These are phyloP conservation scores for Colletotrichum sp. DNA, from an alignment of 2,329 filamentous ascomycete genomes.

Conservation along the genomic window DNA sequence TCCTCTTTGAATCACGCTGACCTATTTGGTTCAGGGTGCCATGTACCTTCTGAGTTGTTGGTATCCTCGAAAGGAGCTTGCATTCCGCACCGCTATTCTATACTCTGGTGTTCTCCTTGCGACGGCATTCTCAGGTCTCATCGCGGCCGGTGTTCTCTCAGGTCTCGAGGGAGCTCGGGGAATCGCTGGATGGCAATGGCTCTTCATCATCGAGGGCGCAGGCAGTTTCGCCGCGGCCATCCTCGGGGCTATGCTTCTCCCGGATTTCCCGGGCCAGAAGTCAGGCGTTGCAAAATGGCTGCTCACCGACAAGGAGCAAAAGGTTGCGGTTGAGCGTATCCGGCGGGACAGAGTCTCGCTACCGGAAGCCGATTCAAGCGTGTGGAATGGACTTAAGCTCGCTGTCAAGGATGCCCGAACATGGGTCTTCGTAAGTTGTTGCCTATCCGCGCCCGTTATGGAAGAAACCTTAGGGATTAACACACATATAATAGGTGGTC, in stretches of 20 bases:
- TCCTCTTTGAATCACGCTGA: background rate
- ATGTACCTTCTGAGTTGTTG: conserved; percentile 65
- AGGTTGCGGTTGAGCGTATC: conserved; percentile 18
- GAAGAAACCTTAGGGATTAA: background rate
- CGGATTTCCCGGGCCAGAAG: conserved; percentile 8
- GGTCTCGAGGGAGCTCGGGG: background rate
- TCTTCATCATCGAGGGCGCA: background rate
- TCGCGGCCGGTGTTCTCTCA: conserved; percentile 24
- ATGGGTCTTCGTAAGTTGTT: conserved; percentile 25
- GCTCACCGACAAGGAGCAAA: background rate
- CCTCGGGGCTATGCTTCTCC: background rate
- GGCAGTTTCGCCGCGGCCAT: background rate
- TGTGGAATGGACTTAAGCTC: conserved; percentile 22
- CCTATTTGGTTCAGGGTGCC: background rate
- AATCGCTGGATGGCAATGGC: background rate
- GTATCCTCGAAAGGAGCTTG: conserved; percentile 74
- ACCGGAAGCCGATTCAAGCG: conserved; percentile 2
- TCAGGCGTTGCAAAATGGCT: background rate
- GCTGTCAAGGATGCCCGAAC: conserved; percentile 26
- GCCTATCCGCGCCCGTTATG: background rate
- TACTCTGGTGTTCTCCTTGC: background rate
- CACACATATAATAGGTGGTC: background rate
- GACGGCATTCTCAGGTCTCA: background rate
- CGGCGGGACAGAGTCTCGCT: conserved; percentile 25
- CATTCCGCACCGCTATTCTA: conserved; percentile 44